phyloP scores from a whole-genome alignment of 371 early-diverging fungal genomes.

The Mucor circinelloides region DNA sequence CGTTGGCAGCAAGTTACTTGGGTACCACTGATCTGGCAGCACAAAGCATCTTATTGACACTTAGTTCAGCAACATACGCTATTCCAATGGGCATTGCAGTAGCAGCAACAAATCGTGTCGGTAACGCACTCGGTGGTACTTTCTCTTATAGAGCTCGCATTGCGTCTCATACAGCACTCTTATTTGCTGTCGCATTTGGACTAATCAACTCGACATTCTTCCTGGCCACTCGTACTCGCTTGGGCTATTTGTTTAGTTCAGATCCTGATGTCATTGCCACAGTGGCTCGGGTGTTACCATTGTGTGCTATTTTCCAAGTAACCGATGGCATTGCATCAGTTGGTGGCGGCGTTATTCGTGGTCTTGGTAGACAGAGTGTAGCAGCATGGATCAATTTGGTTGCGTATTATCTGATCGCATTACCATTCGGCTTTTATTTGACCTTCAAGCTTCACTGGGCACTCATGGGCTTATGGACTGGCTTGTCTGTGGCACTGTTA shows the following conservation, averaged over 20 bases:
- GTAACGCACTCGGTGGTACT: conserved; percentile 71
- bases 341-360: conserved; percentile 74
- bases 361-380: conserved; percentile 69
- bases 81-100: conserved; percentile 74
- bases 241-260: conserved; percentile 70
- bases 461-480: conserved; percentile 72
- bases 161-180: conserved; percentile 48
- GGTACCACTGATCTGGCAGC: conserved; percentile 83
- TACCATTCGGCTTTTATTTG: conserved; percentile 68
- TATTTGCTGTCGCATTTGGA: conserved; percentile 50
- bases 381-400: conserved; percentile 72
- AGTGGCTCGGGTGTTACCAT: conserved; percentile 74
- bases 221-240: conserved; percentile 42
- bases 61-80: conserved; percentile 71
- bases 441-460: conserved; percentile 61
- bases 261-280: conserved; percentile 69
- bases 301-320: conserved; percentile 83
- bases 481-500: conserved; percentile 59
- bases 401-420: conserved; percentile 70
- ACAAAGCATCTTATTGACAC: conserved; percentile 81
- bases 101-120: conserved; percentile 79
- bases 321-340: conserved; percentile 70
- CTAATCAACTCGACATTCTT: conserved; percentile 40
- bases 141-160: conserved; percentile 45
- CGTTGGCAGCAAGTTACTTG: conserved; percentile 68